Evolutionary conservation across 2,329 filamentous ascomycete genomes (phyloP), one percentile per base, ranked within the genome.

Genomic region (Fusarium sp.): DNA sequence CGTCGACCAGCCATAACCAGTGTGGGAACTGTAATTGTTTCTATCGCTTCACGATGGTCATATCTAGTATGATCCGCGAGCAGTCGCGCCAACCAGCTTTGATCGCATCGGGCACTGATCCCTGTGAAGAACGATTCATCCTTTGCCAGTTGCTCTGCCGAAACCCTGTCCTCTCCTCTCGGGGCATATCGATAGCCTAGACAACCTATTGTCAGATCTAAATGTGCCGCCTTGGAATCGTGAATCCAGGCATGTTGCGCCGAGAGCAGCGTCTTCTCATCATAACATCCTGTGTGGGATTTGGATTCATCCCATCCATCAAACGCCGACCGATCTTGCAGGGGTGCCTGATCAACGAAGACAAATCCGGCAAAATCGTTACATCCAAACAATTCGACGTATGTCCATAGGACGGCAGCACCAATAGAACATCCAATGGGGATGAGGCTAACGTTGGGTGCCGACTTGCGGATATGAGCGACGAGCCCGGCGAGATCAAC

Each of bases 381-480:
- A 18, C 72, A 72, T 7, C 71, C 71, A 57, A 76, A 76, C 16
- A 76, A 47, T 32, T 76, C 74, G 20, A 73, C 29, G 9, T 76
- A 75, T 9, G 74, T 75, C 74, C 74, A 76, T n/a, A 76, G 56
- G 32, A 76, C 74, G 18, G 74, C 74, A 25, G 74, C 74, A 14
- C 74, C 74, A 30, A 76, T 76, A 14, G 74, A 76, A 37, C 74
- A 76, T 20, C 74, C 74, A 32, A 76, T 74, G 10, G 74, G 74
- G 18, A 76, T 55, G 25, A 76, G 63, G 18, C 57, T 57, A n/a
- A 68, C 46, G 7, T 45, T 55, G 7, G 68, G 48, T n/a, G 60
- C 66, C n/a, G 60, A 57, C 57, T 68, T 70, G 46, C 61, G 63
- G 37, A 76, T 53, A 48, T 74, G 67, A 24, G 53, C 53, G 29